These are phyloP conservation scores for Diospyros kaki DNA, from an alignment of 148 eudicot species.

Conservation along the genomic window DNA sequence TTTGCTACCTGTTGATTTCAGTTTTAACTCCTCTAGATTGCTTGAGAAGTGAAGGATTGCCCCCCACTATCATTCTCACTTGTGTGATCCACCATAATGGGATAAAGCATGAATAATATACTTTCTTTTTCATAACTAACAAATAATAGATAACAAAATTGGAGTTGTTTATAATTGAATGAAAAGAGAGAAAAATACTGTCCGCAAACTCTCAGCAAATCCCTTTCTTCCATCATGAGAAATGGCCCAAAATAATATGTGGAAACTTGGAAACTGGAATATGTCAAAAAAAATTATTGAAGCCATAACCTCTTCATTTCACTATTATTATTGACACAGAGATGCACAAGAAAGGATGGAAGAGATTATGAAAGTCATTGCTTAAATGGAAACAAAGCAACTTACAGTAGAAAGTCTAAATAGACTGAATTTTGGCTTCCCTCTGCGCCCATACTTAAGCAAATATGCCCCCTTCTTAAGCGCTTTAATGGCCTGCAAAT, in stretches of 20 bases:
- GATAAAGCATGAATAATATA: not conserved
- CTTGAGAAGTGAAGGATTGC: not conserved
- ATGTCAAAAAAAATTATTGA: not conserved
- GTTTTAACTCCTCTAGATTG: not conserved
- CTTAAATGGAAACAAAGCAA: not conserved
- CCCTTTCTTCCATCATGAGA: not conserved
- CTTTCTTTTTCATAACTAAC: too few relatives aligned
- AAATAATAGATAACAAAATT: not conserved
- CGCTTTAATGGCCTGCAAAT: slow-evolving; percentile 39
- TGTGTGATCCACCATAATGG: not conserved
- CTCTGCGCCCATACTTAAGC: slow-evolving; percentile 53
- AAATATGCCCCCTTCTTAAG: slow-evolving; percentile 53
- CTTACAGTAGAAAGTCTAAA: slow-evolving; percentile 52
- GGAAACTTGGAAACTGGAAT: slow-evolving; percentile 1
- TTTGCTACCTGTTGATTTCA: not conserved
- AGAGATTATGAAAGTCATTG: not conserved
- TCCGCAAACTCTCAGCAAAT: not conserved
- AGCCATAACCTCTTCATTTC: slow-evolving; percentile 4
- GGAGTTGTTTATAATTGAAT: not conserved
- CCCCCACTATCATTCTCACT: not conserved
- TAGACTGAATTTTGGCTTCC: slow-evolving; percentile 55
- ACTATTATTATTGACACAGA: not conserved
- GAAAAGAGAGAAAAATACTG: not conserved
- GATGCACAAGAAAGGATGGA: not conserved
- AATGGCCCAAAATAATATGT: not conserved